These are phyloP conservation scores for Hyphopichia buzzinii DNA, from an alignment of 1,139 yeast genomes.

Conservation along the genomic window DNA sequence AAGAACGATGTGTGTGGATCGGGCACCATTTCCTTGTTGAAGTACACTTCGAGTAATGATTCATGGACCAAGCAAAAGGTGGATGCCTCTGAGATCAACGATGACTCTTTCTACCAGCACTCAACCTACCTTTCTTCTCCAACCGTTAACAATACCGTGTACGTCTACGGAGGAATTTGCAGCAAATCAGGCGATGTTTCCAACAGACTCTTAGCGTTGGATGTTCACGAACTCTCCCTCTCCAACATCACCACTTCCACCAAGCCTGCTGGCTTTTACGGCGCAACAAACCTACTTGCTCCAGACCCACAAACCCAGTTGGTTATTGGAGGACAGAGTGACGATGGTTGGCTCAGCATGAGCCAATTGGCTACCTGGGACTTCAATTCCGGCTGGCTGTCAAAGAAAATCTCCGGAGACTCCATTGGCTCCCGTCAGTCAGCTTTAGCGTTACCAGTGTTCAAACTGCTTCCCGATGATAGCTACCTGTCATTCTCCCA, in stretches of 20 bases:
- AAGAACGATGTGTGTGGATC: constrained; percentile 26
- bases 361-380: constrained; percentile 48
- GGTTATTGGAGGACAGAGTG: constrained; percentile 41
- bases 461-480: constrained; percentile 21
- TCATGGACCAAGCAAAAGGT: constrained; percentile 21
- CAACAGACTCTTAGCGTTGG: constrained; percentile 36
- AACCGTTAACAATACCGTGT: constrained; percentile 21
- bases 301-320: constrained; percentile 40
- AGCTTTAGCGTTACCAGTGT: constrained; percentile 37
- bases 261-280: constrained; percentile 43
- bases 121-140: constrained; percentile 33
- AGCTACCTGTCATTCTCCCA: constrained; percentile 16
- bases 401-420: constrained; percentile 18
- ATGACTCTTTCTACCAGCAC: constrained; percentile 28
- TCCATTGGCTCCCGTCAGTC: constrained; percentile 24
- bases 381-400: constrained; percentile 45
- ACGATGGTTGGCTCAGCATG: constrained; percentile 45
- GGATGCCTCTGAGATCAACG: constrained; percentile 17
- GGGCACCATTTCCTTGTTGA: constrained; percentile 24
- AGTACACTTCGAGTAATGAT: constrained; percentile 18
- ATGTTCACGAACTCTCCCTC: constrained; percentile 19
- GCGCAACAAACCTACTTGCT: constrained; percentile 39
- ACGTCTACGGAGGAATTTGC: constrained; percentile 42
- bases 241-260: constrained; percentile 42
- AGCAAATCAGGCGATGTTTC: constrained; percentile 16